Evolutionary conservation across 495 filamentous ascomycete species (phyloP).

Genomic region (Rhypophila decipiens): DNA sequence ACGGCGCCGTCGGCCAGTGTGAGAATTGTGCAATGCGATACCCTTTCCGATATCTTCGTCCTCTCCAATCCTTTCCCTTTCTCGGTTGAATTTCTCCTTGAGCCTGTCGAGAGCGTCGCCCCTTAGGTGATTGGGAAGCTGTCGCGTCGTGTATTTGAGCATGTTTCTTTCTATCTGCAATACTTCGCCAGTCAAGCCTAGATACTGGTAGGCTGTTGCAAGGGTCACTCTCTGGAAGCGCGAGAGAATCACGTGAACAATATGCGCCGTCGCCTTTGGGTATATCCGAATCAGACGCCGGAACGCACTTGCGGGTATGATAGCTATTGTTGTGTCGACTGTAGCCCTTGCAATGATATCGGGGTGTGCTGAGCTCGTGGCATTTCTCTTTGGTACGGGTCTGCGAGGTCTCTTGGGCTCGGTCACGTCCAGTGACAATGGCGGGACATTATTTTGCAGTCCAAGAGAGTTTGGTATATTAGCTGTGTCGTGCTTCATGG

Average conservation of each 20-base stretch:
- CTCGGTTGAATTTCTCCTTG: constrained; percentile 87
- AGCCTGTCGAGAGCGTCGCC: constrained; percentile 76
- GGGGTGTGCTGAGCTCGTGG: constrained; percentile 77
- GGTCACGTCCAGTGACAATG: constrained; percentile 59
- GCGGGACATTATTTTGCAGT: constrained; percentile 50
- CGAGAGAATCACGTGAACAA: constrained; percentile 94
- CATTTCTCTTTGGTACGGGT: constrained; percentile 37
- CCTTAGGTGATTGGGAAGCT: constrained; percentile 86
- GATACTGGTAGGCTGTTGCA: constrained; percentile 85
- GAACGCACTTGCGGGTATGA: constrained; percentile 95
- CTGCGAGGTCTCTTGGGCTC: constrained; percentile 16
- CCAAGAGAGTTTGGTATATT: constrained; percentile 18
- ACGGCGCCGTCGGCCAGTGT: constrained; percentile 56
- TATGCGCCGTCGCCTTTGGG: constrained; percentile 92
- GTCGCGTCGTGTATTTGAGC: constrained; percentile 83
- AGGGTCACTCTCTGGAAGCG: constrained; percentile 92
- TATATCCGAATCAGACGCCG: constrained; percentile 89
- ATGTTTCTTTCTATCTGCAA: constrained; percentile 85
- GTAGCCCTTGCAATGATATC: constrained; percentile 96
- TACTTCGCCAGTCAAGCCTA: constrained; percentile 86
- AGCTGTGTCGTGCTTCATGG: constrained; percentile 5
- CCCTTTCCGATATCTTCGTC: constrained; percentile 90
- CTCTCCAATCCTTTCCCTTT: constrained; percentile 73
- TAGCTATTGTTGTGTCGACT: constrained; percentile 94
- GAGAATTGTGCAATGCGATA: constrained; percentile 85